Evolutionary conservation across 2,329 filamentous ascomycete species (phyloP).

Genomic region (Cytospora schulzeri): DNA sequence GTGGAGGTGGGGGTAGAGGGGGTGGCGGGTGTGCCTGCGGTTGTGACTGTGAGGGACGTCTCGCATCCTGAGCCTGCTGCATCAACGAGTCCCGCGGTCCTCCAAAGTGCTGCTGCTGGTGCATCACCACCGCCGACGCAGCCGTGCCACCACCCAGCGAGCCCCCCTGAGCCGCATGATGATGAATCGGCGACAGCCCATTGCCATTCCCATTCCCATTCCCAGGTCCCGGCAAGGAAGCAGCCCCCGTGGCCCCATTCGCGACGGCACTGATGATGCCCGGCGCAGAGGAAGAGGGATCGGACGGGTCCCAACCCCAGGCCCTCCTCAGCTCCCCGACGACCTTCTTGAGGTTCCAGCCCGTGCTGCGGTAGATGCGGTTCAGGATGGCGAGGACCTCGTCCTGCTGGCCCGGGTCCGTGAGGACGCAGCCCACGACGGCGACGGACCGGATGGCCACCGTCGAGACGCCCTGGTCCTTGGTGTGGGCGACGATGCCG

Average conservation of each 20-base stretch:
- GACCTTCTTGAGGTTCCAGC: constrained; percentile 76
- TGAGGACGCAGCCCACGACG: constrained; percentile 74
- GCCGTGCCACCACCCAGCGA: neutral
- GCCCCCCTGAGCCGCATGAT: constrained; percentile 11
- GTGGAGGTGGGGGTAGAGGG: neutral
- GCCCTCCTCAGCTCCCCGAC: constrained; percentile 70
- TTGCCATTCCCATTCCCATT: no score
- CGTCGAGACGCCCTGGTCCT: constrained; percentile 76
- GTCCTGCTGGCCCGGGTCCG: constrained; percentile 70
- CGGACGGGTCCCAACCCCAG: constrained; percentile 69
- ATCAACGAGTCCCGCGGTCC: neutral
- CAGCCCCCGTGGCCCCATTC: no score
- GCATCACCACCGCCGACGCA: constrained; percentile 13
- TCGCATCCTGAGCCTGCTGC: constrained; percentile 13
- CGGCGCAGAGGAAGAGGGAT: no score
- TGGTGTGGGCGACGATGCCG: constrained; percentile 83
- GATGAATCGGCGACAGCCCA: constrained; percentile 1
- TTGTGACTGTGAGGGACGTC: constrained; percentile 9
- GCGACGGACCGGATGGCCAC: constrained; percentile 79
- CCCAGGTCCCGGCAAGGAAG: no score
- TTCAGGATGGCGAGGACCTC: constrained; percentile 79
- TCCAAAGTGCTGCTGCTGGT: constrained; percentile 21
- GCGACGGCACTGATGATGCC: no score
- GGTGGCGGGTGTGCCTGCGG: constrained; percentile 18
- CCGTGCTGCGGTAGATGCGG: constrained; percentile 73